A percentile compares a stretch with the other conserved stretches of the same genome.
Evolutionary conservation across 805 yeast genomes (phyloP).

Genomic region (Pichia sporocuriosa): DNA sequence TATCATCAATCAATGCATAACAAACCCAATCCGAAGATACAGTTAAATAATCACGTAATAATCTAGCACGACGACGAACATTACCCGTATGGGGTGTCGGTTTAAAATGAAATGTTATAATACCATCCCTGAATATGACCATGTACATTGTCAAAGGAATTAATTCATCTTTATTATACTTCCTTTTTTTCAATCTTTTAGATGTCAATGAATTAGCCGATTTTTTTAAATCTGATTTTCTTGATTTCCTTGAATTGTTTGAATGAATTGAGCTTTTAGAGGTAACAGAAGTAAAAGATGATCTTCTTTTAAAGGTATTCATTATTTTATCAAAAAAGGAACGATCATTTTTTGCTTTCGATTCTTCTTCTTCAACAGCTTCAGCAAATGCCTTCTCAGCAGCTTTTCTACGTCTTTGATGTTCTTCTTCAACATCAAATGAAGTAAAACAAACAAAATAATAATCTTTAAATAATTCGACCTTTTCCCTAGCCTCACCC

Average conservation of each 20-base stretch:
- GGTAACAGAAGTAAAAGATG: not conserved
- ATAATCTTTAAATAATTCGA: constrained; percentile 84
- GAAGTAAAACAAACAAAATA: constrained; percentile 87
- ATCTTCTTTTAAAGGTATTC: not conserved
- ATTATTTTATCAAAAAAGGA: constrained; percentile 13
- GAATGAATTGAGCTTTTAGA: constrained; percentile 4
- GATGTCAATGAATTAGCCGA: constrained; percentile 18
- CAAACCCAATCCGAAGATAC: constrained; percentile 96
- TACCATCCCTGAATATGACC: constrained; percentile 85
- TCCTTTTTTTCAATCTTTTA: constrained; percentile 14
- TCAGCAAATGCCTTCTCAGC: constrained; percentile 19
- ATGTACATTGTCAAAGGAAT: constrained; percentile 90
- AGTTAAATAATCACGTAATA: constrained; percentile 78
- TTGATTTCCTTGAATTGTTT: constrained; percentile 5
- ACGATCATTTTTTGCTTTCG: constrained; percentile 14
- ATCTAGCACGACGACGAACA: constrained; percentile 86
- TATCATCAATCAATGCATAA: constrained; percentile 92
- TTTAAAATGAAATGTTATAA: constrained; percentile 86
- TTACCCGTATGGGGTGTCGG: constrained; percentile 96
- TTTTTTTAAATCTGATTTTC: constrained; percentile 3
- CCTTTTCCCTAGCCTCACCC: constrained; percentile 93
- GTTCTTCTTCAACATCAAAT: constrained; percentile 74
- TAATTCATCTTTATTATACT: constrained; percentile 44
- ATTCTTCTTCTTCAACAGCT: constrained; percentile 16
- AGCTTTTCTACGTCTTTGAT: constrained; percentile 34